Conservation (phyloP, 2,329 filamentous ascomycete genomes). For the Diplocarpon rosae region DNA sequence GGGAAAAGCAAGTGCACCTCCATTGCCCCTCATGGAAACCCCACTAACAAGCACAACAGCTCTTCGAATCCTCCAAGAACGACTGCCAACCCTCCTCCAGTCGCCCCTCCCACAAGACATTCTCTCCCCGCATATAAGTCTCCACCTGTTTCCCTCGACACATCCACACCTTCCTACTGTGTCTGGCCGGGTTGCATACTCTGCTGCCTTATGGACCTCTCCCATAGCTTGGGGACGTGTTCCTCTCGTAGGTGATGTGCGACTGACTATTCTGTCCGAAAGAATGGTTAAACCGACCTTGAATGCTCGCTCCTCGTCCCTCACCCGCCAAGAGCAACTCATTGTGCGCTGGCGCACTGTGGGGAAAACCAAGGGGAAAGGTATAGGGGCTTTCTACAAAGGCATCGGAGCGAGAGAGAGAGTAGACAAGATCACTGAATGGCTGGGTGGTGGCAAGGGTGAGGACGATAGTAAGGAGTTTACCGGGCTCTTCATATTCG, state of each 20-base stretch:
- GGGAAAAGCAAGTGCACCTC: constrained; percentile 24
- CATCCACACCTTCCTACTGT: constrained; percentile 88
- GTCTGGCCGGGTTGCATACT: constrained; percentile 80
- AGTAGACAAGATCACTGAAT: constrained; percentile 42
- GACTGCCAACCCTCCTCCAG: constrained; percentile 55
- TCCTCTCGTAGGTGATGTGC: constrained; percentile 82
- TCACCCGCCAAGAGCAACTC: constrained; percentile 57
- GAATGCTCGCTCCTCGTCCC: constrained; percentile 24
- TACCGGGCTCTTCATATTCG: constrained; percentile 85
- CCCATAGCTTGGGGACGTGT: constrained; percentile 93
- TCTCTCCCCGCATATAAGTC: constrained; percentile 61
- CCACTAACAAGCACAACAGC: constrained; percentile 33
- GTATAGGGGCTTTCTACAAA: constrained; percentile 34
- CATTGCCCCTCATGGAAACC: not conserved
- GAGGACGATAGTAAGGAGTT: constrained; percentile 64
- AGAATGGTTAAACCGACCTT: constrained; percentile 50
- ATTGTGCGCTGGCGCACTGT: constrained; percentile 81
- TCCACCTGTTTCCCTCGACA: constrained; percentile 62
- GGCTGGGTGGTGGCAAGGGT: constrained; percentile 34
- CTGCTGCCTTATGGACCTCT: constrained; percentile 88
- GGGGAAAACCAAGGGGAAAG: constrained; percentile 35
- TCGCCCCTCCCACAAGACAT: constrained; percentile 62
- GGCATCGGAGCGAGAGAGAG: constrained; percentile 33
- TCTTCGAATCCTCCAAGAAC: constrained; percentile 52
- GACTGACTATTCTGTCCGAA: constrained; percentile 77